Base-by-base conservation (phyloP, 495 filamentous ascomycete species). In the Neurospora sp. region DNA sequence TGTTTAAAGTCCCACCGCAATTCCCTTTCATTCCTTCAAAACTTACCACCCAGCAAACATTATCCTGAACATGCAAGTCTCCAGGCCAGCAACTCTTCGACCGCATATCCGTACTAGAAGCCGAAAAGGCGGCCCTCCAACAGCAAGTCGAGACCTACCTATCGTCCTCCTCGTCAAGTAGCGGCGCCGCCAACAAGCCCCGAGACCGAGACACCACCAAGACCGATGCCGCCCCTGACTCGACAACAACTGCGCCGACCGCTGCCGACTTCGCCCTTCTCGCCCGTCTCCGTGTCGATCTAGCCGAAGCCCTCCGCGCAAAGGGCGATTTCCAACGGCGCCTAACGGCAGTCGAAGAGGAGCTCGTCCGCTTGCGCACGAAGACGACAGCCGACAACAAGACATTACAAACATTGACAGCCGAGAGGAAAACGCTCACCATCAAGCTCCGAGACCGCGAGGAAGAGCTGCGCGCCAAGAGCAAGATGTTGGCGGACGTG, bases 381-480 rank as follows among this genome's bases (percentile, higher is more conserved):
- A 88, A 88, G 77, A 87, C 82, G 20, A 81, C 79, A 20, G 78
- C 84, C 46, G 89, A 93, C 71, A 73, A 75, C 5, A 87, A 88
- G 76, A 84, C 85, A 4, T 87, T 97, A 16, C 79, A 80, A 10
- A 82, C 88, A 1, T 81, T 97, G 61, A 87, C 88, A 27, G 79
- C 81, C n/a, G 91, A 96, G 76, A 87, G 88, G 12, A 85, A 85
- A 27, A 80, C 82, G 6, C 79, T 96, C 18, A 80, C 85, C 68
- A 83, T 88, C 40, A 89, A 89, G 72, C 81, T 96, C 20, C 90
- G 86, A 59, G 95, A 97, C 79, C 84, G 92, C 20, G 93, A 97
- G 72, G 93, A 96, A 73, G 95, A 98, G 84, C 80, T 97, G 20
- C 86, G 84, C 72, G 93, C 86, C 31, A 98, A 98, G 83, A 89